phyloP scores from a whole-genome alignment of 371 early-diverging fungal species.

The Phascolomyces articulosus region DNA sequence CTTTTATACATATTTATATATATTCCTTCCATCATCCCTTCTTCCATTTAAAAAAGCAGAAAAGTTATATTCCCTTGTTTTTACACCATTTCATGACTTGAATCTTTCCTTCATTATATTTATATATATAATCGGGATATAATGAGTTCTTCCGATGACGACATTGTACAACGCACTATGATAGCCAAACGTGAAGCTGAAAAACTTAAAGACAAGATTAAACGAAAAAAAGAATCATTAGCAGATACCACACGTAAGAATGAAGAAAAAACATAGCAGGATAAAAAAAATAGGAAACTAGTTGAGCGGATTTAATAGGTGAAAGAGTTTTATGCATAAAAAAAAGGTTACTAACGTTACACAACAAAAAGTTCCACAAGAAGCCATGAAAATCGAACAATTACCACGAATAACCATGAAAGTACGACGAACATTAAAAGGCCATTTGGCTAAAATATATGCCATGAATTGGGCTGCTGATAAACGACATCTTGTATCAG shows the following conservation, averaged over 20 bases:
- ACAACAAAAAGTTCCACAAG: constrained; percentile 19
- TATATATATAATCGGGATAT: not conserved
- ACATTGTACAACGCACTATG: constrained; percentile 90
- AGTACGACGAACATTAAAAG: constrained; percentile 94
- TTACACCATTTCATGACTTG: too few relatives aligned
- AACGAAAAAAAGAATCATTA: constrained; percentile 86
- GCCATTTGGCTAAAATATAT: constrained; percentile 98
- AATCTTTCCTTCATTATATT: not conserved
- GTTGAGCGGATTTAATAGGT: too few relatives aligned
- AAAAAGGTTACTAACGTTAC: not conserved
- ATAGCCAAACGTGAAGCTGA: constrained; percentile 95
- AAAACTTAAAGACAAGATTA: constrained; percentile 93
- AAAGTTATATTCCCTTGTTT: not conserved
- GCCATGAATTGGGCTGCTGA: constrained; percentile 99
- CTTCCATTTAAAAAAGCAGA: too few relatives aligned
- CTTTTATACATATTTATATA: too few relatives aligned
- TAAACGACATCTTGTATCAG: constrained; percentile 93
- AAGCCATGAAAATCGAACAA: constrained; percentile 68
- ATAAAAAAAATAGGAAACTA: too few relatives aligned
- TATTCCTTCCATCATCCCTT: too few relatives aligned
- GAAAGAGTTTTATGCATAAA: not conserved
- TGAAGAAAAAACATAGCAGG: not conserved
- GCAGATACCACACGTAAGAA: constrained; percentile 88
- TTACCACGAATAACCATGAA: constrained; percentile 92
- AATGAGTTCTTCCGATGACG: constrained; percentile 34